Evolutionary conservation across 2,329 filamentous ascomycete species (phyloP), one percentile per base, ranked within the genome.

Genomic region (Phaeosphaeriaceae sp.): DNA sequence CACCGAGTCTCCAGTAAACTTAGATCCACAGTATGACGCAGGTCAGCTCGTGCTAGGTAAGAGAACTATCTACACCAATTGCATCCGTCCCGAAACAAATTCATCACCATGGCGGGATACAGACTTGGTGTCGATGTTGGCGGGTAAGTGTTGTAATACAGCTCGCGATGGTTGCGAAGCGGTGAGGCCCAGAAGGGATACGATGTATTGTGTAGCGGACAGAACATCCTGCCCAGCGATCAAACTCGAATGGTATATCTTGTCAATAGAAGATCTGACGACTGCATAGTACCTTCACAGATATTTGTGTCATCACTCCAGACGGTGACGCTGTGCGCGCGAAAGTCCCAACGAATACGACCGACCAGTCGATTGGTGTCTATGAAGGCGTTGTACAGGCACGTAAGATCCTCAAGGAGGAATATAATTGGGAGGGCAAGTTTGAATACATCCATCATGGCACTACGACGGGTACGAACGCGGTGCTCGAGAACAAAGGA

Each of bases 391-490:
- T 80, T 39, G 45, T 58, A 1, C 77, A 79, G 52, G 76, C 73
- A 2, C 72, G 75, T 17, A 61, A 67, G 20, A 63, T 72, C 7
- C 58, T 80, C 3, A 66, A 75, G 41, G 64, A 72, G 2, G 64
- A 68, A 16, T 74, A 74, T 51, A 52, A 57, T 50, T 79, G 75
- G 75, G 64, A 72, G 1, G 77, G 76, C n/a, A 72, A 71, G 36
- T 79, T 80, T 52, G 70, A 76, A 17, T 78, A 76, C 55, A 77
- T 81, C 40, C 78, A 81, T 42, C 78, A 81, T 58, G 78, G 78
- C 7, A 80, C 77, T 1, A 80, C 78, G 2, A 76, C 76, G 9
- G 78, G 74, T 2, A 81, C 78, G 1, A 81, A 80, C 55, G 78
- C 78, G 4, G 76, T 81, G 16, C 68, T 81, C 2, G 78, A 81